A percentile compares a stretch with the other conserved stretches of the same genome.
Evolutionary conservation across 805 yeast genomes (phyloP).

Genomic region (Yamadazyma takamatsuzukensis): DNA sequence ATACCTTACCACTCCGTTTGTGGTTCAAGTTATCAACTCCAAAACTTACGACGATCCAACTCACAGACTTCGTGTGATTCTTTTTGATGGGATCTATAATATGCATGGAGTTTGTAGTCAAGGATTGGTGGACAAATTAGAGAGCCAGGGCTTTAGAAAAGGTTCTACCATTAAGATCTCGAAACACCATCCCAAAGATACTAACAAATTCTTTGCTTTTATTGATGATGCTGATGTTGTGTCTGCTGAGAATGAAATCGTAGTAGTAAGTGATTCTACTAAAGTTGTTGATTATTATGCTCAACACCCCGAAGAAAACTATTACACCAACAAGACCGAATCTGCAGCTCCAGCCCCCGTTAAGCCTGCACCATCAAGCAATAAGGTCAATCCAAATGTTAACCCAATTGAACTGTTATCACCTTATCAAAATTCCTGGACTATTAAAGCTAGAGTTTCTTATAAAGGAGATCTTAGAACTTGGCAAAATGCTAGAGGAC

Average conservation of each 20-base stretch:
- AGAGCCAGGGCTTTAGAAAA: conserved; percentile 43
- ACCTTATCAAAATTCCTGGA: conserved; percentile 89
- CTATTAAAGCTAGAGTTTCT: conserved; percentile 88
- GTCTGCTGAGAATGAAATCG: conserved; percentile 4
- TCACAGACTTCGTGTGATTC: conserved; percentile 30
- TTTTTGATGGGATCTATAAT: conserved; percentile 37
- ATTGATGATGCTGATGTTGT: conserved; percentile 47
- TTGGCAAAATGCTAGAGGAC: conserved; percentile 83
- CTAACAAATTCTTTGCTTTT: conserved; percentile 46
- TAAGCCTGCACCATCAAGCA: conserved; percentile 3
- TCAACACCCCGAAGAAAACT: conserved; percentile 55
- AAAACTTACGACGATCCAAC: conserved; percentile 21
- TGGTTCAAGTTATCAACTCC: conserved; percentile 32
- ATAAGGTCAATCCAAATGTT: conserved; percentile 19
- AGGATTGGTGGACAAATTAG: conserved; percentile 40
- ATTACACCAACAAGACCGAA: conserved; percentile 14
- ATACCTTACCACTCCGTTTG: conserved; percentile 20
- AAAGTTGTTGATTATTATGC: conserved; percentile 51
- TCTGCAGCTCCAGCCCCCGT: conserved; percentile 2
- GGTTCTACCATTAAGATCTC: conserved; percentile 38
- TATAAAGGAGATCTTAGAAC: conserved; percentile 83
- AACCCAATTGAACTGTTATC: conserved; percentile 83
- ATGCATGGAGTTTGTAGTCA: conserved; percentile 38
- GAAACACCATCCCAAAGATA: conserved; percentile 43
- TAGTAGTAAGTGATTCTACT: conserved; percentile 8